Evolutionary conservation across 2,329 filamentous ascomycete genomes (phyloP), one percentile per base, ranked within the genome.

Genomic region (Blastomyces silverae): DNA sequence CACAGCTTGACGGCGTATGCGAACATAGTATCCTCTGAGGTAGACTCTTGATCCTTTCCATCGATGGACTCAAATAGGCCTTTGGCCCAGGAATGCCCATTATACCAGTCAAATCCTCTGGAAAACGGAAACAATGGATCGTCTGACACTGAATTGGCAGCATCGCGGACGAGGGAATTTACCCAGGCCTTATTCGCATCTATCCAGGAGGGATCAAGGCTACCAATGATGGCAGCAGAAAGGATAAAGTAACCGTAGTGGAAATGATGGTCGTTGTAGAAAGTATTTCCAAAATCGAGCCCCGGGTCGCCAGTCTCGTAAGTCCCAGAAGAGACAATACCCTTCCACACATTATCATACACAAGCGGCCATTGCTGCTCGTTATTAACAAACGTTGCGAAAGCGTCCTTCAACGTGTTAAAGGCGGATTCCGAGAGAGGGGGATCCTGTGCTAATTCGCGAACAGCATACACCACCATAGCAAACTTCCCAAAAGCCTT

Each of bases 1-100:
- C 94, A 97, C 87, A 97, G 91, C 81, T 96, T 96, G 72, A 97
- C 78, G 0, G 89, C 91, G 75, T 94, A 96, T 7, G 87, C 85
- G 66, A 89, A 88, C 86, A 97, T 92, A 68, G 87, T 86, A 76
- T 97, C 94, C 77, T 97, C 93, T 0, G 90, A 93, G 57, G 89
- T 91, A 39, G 90, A 94, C 75, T 97, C 94, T 78, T 82, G 77
- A 52, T 83, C 81, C 66, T 82, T 83, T 8, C 82, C 82, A 63
- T 85, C 83, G 6, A 78, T 80, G 22, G 82, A 83, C 55, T 80
- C 79, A 67, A 80, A 82, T 1, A 84, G 73, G 0, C 79, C 80
- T 71, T 83, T 91, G 2, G 93, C 93, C 91, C 93, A 97, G 65
- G 89, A 92, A 81, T 97, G 94, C 1, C 93, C 94, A 72, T 95